A percentile compares a stretch with the other conserved stretches of the same genome.
Evolutionary conservation across 768 basidiomycete species (phyloP).

Genomic region (Boletus reticuloceps): DNA sequence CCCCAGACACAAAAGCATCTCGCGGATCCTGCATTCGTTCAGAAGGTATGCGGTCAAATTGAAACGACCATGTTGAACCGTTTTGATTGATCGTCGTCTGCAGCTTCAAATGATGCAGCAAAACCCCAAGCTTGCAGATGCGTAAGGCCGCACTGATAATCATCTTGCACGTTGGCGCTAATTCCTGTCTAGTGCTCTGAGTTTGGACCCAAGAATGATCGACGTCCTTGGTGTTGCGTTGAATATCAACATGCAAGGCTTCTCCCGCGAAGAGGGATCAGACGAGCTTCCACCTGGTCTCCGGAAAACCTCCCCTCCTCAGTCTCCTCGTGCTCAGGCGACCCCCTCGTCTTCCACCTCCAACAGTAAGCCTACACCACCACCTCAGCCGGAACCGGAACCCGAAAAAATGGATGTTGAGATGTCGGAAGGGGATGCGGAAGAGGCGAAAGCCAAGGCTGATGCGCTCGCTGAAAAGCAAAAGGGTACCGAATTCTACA

Average conservation of each 20-base stretch:
- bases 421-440: conserved; percentile 62
- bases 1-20: conserved; percentile 84
- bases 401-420: conserved; percentile 59
- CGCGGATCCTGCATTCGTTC: conserved; percentile 78
- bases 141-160: conserved; percentile 34
- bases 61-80: not conserved
- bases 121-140: conserved; percentile 63
- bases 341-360: conserved; percentile 44
- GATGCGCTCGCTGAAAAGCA: conserved; percentile 80
- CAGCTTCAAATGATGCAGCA: conserved; percentile 66
- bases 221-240: conserved; percentile 90
- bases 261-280: conserved; percentile 80
- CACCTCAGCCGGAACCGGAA: conserved; percentile 35
- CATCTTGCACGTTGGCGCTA: not conserved
- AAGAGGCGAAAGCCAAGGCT: conserved; percentile 72
- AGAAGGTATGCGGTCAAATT: conserved; percentile 43
- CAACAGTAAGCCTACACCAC: conserved; percentile 34
- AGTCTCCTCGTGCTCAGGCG: conserved; percentile 27
- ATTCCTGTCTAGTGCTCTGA: conserved; percentile 44
- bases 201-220: conserved; percentile 85
- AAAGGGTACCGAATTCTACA: conserved; percentile 78
- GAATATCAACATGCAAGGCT: conserved; percentile 90
- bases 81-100: not conserved
- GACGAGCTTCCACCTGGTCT: conserved; percentile 71
- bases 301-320: conserved; percentile 25